phyloP scores from a whole-genome alignment of 768 basidiomycete species.

The Mrakia blollopis region DNA sequence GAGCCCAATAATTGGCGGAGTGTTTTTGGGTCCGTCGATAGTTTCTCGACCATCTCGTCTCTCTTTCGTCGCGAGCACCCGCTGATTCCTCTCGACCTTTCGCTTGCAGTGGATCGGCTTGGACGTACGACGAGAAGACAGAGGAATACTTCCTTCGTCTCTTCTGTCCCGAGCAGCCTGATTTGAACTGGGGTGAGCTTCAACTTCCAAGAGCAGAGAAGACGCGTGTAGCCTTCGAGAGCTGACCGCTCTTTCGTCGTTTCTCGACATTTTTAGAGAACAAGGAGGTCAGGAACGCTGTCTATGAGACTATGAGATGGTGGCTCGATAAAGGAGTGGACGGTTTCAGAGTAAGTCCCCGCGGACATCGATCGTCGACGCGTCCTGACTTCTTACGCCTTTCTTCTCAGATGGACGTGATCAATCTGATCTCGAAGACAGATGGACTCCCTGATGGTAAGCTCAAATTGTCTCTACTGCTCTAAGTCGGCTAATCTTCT shows the following conservation, averaged over 20 bases:
- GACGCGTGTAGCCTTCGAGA: not conserved
- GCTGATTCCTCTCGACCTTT: too few relatives aligned
- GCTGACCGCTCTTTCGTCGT: not conserved
- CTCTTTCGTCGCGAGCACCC: too few relatives aligned
- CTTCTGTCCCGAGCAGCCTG: constrained; percentile 51
- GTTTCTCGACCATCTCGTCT: too few relatives aligned
- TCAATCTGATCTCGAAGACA: constrained; percentile 14
- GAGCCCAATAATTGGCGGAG: constrained; percentile 74
- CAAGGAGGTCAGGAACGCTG: constrained; percentile 45
- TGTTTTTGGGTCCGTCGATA: constrained; percentile 44
- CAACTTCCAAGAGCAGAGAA: not conserved
- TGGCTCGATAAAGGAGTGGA: constrained; percentile 72
- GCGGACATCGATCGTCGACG: not conserved
- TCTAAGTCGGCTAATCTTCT: not conserved
- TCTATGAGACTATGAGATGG: constrained; percentile 61
- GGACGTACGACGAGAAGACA: constrained; percentile 63
- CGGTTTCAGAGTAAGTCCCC: constrained; percentile 60
- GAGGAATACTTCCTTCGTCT: constrained; percentile 70
- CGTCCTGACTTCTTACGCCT: not conserved
- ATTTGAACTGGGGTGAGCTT: constrained; percentile 68
- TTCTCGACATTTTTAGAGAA: not conserved
- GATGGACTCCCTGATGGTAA: constrained; percentile 49
- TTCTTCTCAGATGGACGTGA: constrained; percentile 16
- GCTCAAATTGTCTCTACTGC: not conserved
- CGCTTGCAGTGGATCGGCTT: constrained; percentile 50